Percentiles rank a stretch among this genome's conserved stretches.
These are phyloP conservation scores for Colletotrichum camelliae DNA, from an alignment of 2,329 filamentous ascomycete genomes.

Conservation along the genomic window DNA sequence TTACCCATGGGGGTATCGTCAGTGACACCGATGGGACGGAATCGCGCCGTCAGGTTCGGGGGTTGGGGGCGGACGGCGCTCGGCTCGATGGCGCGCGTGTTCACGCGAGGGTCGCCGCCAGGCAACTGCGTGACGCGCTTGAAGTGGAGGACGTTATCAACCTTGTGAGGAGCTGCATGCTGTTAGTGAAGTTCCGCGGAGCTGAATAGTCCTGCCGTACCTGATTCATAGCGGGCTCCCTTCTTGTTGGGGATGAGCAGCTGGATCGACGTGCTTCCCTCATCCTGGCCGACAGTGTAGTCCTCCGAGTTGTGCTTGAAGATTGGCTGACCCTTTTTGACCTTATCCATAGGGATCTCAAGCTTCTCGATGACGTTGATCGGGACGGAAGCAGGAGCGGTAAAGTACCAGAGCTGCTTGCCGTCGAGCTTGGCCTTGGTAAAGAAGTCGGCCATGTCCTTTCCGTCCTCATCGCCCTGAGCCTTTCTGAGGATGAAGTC, in stretches of 20 bases:
- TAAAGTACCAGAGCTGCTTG: slow-evolving; percentile 84
- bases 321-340: slow-evolving; percentile 56
- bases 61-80: slow-evolving; percentile 66
- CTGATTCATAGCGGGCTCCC: slow-evolving; percentile 57
- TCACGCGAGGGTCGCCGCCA: slow-evolving; percentile 36
- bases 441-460: slow-evolving; percentile 60
- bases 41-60: slow-evolving; percentile 70
- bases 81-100: slow-evolving; percentile 50
- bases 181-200: not conserved
- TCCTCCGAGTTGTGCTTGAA: slow-evolving; percentile 68
- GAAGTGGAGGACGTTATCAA: slow-evolving; percentile 69
- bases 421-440: slow-evolving; percentile 64
- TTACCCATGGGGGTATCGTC: slow-evolving; percentile 31
- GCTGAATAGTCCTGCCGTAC: slow-evolving; percentile 44
- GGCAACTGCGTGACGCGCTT: slow-evolving; percentile 65
- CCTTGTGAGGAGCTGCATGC: slow-evolving; percentile 36
- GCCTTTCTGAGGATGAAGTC: slow-evolving; percentile 61
- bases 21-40: slow-evolving; percentile 66
- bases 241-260: slow-evolving; percentile 65
- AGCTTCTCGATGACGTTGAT: slow-evolving; percentile 70
- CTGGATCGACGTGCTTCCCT: slow-evolving; percentile 58
- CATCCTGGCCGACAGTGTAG: slow-evolving; percentile 60
- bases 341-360: slow-evolving; percentile 63
- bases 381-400: slow-evolving; percentile 72
- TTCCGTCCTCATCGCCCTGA: slow-evolving; percentile 41